Evolutionary conservation across 2,329 filamentous ascomycete species (phyloP), one percentile per base, ranked within the genome.

Genomic region (Hypoxylon sp.): DNA sequence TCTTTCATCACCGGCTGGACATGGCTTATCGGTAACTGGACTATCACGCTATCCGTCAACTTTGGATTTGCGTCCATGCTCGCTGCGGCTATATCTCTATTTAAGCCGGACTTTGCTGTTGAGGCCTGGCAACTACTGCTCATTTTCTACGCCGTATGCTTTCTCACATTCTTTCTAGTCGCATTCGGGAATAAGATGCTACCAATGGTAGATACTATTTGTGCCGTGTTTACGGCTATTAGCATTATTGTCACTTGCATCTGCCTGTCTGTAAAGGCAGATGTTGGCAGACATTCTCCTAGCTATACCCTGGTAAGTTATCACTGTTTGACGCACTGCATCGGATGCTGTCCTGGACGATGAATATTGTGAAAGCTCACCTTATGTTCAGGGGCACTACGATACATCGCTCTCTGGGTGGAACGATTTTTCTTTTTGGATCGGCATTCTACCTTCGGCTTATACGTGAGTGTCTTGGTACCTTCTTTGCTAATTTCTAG

Each of bases 371-470:
- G 23, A 49, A 3, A 46, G 13, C 62, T 49, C 30, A 61, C 38
- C 11, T 41, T 41, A 7, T 13, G 19, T 38, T 19, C 19, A 79
- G n/a, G 83, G 84, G 0, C 80, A 88, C 66, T 90, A 88, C 71
- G 87, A 89, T 67, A 81, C 81, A 1, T 81, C 80, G 3, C 78
- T 88, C 11, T 83, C 86, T 0, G 87, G 88, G 7, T 90, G 87
- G 86, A 84, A 84, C 2, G 79, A 78, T 13, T 89, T 90, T 72
- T 86, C 85, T 0, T 89, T 90, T 76, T 89, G 88, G 77, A 89
- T 90, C 65, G 87, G 88, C 21, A 81, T 89, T 9, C 78, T 90
- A 2, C 88, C 87, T 1, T 82, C 85, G 0, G 86, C 86, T 6
- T 89, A 88, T 71, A 85, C 83, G 67, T 79, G 50, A 74, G 78